phyloP scores from a whole-genome alignment of 345 rosid species.

The Bruguiera gymnorhiza region DNA sequence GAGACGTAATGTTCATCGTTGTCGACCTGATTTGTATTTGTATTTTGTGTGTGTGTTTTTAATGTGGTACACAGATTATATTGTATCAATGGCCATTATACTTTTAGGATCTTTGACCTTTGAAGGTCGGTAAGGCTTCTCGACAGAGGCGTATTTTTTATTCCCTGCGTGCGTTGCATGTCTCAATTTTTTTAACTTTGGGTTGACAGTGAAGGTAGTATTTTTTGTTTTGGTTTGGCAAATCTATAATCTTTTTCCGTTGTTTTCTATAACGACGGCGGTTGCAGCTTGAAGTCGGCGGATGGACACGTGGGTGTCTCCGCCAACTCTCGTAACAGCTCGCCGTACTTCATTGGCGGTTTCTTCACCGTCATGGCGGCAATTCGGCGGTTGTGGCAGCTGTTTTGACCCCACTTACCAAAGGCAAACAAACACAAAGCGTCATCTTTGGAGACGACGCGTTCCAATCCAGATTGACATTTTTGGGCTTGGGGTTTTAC shows the following conservation, averaged over 20 bases:
- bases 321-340: slow-evolving; percentile 3
- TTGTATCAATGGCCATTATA: too few relatives aligned
- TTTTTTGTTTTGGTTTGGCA: not conserved
- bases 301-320: slow-evolving; percentile 24
- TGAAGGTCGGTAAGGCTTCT: too few relatives aligned
- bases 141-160: too few relatives aligned
- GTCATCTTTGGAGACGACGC: not conserved
- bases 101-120: too few relatives aligned
- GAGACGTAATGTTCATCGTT: too few relatives aligned
- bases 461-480: not conserved
- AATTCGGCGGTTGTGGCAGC: slow-evolving; percentile 30
- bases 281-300: slow-evolving; percentile 40
- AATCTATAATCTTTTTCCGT: not conserved
- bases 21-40: too few relatives aligned
- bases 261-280: not conserved
- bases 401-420: slow-evolving; percentile 9
- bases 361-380: slow-evolving; percentile 5
- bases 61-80: too few relatives aligned
- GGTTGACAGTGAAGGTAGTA: too few relatives aligned
- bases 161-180: too few relatives aligned
- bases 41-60: too few relatives aligned
- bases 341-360: not conserved
- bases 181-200: too few relatives aligned
- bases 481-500: not conserved
- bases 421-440: too few relatives aligned